Base-by-base conservation (phyloP, 2,329 filamentous ascomycete genomes). In the Colletotrichum sp. region DNA sequence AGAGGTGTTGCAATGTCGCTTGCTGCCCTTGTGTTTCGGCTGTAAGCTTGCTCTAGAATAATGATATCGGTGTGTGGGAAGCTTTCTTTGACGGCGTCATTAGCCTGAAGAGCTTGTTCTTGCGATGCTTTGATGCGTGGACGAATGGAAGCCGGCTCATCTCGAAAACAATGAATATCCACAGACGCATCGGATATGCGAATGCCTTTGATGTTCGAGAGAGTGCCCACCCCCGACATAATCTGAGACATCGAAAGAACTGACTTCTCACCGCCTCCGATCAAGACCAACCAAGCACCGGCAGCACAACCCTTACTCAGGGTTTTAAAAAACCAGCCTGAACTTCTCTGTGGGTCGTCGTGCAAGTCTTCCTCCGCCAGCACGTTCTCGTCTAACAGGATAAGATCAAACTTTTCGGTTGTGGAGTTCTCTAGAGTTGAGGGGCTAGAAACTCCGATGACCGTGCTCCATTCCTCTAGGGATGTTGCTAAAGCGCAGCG, bases 271-370 rank as follows among this genome's bases (percentile, higher is more conserved):
- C 34, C 58, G 8, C 28, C 9, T 27, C 58, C 58, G 16, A 61
- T 32, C 15, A 32, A 28, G 28, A 28, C 18, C 3, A 61, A 61
- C 58, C 58, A 61, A 12, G 58, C 25, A 22, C 28, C 58, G 12
- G 58, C 27, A 32, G 28, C 58, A 32, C 58, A 61, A 12, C 18
- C 58, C 8, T 32, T n/a, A 28, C 58, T 18, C 15, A 27, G 28
- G 76, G 27, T 73, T 66, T n/a, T 80, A 78, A 27, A 18, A 12
- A 27, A 58, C 55, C 55, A 58, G 13, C 7, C 13, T 58, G 13
- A 27, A 27, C 25, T 28, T 58, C 55, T 16, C 25, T 18, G 27
- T 58, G 10, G 43, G n/a, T 48, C n/a, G 6, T 48, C 10, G 10
- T 48, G 43, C 2, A 48, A 10, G 43, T 48, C n/a, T 22, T n/a